Evolutionary conservation across 1,139 yeast species (phyloP).

Genomic region (Lipomyces yarrowii): DNA sequence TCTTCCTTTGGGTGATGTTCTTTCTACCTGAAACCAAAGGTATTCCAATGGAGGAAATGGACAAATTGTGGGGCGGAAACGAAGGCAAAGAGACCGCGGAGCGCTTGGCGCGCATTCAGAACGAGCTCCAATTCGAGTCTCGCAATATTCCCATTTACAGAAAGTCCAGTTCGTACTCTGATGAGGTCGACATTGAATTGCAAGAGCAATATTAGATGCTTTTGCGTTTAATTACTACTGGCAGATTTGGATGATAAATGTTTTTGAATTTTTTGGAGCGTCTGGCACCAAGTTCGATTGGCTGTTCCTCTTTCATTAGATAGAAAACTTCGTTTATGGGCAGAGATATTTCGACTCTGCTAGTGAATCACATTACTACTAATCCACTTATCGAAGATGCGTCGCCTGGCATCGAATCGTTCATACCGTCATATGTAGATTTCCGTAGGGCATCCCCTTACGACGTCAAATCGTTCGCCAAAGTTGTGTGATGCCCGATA

Average conservation of each 20-base stretch:
- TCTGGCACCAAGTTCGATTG: neutral
- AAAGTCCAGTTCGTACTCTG: neutral
- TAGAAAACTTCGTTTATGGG: neutral
- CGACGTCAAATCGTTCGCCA: neutral
- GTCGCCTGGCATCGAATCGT: neutral
- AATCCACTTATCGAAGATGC: neutral
- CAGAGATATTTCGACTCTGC: conserved; percentile 1
- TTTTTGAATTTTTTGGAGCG: neutral
- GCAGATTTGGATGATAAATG: neutral
- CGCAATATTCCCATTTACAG: neutral
- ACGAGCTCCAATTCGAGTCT: conserved; percentile 32
- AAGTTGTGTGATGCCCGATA: neutral
- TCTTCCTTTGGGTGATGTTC: conserved; percentile 41
- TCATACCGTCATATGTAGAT: neutral
- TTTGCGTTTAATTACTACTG: neutral
- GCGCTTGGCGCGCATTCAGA: conserved; percentile 38
- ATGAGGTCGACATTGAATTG: neutral
- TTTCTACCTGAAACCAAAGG: conserved; percentile 64
- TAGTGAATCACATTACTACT: neutral
- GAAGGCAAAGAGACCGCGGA: conserved; percentile 45
- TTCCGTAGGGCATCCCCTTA: neutral
- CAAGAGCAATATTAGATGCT: neutral
- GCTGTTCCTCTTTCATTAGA: neutral
- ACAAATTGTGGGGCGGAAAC: conserved; percentile 47
- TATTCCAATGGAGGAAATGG: conserved; percentile 61